These are phyloP conservation scores for Alnus rubra DNA, from an alignment of 306 rosid species.

Conservation along the genomic window DNA sequence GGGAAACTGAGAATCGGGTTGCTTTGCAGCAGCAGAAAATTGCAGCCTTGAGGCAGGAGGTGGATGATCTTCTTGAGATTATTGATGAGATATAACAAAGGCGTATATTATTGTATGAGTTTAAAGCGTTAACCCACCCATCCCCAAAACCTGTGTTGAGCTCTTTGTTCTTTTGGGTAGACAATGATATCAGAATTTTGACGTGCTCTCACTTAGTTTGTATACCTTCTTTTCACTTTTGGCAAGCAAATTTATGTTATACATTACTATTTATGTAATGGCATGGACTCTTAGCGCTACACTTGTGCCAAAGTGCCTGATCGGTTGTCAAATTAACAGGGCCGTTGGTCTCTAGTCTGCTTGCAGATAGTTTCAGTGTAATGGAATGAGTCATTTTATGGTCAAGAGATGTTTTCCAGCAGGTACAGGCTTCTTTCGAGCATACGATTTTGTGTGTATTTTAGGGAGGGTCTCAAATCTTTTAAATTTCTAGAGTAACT, in stretches of 20 bases:
- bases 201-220: constrained; percentile 8
- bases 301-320: background rate
- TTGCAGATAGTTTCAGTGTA: no score
- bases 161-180: background rate
- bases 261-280: background rate
- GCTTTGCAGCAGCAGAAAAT: constrained; percentile 78
- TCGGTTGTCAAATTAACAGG: no score
- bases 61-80: constrained; percentile 79
- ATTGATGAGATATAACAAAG: constrained; percentile 58
- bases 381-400: no score
- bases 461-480: no score
- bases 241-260: background rate
- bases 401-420: no score
- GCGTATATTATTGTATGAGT: background rate
- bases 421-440: no score
- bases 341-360: background rate
- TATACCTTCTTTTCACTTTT: no score
- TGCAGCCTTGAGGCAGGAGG: constrained; percentile 69
- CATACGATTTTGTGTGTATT: no score
- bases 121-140: constrained; percentile 1
- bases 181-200: constrained; percentile 16
- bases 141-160: background rate
- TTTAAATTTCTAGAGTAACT: no score
- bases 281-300: background rate
- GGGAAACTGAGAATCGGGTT: constrained; percentile 87